Evolutionary conservation across 1,139 yeast species (phyloP), one percentile per base, ranked within the genome.

Genomic region (Magnusiomyces magnusii): DNA sequence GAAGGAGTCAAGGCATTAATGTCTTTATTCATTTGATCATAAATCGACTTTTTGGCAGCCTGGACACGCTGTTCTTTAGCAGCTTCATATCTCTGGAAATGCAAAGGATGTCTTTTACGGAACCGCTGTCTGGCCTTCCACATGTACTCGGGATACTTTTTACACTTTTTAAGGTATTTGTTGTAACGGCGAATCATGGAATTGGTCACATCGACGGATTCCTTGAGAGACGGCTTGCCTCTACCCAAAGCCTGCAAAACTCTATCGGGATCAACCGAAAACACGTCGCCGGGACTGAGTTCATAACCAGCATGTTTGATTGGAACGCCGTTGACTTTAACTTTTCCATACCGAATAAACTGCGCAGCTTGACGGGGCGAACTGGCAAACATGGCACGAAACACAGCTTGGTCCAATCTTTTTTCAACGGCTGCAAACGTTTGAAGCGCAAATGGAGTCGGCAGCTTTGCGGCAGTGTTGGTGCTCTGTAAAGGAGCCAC

Each of bases 301-400:
- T 86, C 83, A 71, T 80, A 92, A 2, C 92, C 84, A 3, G 98
- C 96, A 66, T 88, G 91, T 66, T 80, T 83, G 62, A 92, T 86
- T 60, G 71, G 75, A 24, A 78, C 81, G 7, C 97, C 97, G 70
- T 93, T 93, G 42, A 93, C 98, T 64, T 79, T 77, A 21, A 93
- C 99, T 65, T 86, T 80, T 0, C 97, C 97, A 57, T 84, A 85
- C 31, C 88, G 75, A 61, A 93, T 85, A 68, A 87, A 91, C 71
- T 88, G 92, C 66, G 97, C 83, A 1, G 99, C 97, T 74, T 93
- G 98, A 78, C 97, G 85, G 7, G 90, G 83, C 7, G 96, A 88
- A 5, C 96, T 83, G 2, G 99, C 97, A 76, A 93, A 92, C 87
- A 93, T 80, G 44, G 97, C 80, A 73, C 99, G 83, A 76, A 89